Evolutionary conservation across 2,329 filamentous ascomycete genomes (phyloP).

Genomic region (Mycosphaerelloides madeirae): DNA sequence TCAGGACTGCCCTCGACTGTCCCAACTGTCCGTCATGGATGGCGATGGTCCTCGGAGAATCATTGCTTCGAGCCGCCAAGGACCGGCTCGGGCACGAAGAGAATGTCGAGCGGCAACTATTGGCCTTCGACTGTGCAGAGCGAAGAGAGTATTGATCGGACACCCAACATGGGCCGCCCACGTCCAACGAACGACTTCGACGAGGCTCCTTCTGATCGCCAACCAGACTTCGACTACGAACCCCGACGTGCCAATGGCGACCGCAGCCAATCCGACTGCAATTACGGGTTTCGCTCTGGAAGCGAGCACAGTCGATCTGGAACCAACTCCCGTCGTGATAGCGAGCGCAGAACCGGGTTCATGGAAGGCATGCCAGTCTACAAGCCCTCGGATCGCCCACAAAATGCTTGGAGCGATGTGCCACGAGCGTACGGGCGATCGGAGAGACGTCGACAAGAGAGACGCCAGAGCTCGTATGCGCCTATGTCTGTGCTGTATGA

Average conservation of each 20-base stretch:
- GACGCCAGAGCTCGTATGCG: too few species aligned
- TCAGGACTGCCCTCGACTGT: neutral
- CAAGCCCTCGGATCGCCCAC: neutral
- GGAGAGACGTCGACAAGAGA: too few species aligned
- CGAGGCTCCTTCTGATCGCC: neutral
- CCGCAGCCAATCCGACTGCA: neutral
- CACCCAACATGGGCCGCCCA: too few species aligned
- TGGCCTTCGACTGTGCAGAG: too few species aligned
- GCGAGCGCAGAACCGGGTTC: constrained; percentile 2
- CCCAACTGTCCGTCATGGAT: neutral
- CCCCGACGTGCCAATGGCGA: neutral
- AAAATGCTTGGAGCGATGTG: neutral
- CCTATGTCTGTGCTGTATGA: too few species aligned
- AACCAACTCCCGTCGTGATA: neutral
- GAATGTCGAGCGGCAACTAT: too few species aligned
- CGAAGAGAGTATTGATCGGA: too few species aligned
- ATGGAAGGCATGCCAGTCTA: constrained; percentile 3
- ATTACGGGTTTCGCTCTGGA: too few species aligned
- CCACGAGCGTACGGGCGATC: neutral
- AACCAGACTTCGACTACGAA: neutral
- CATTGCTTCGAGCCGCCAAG: neutral
- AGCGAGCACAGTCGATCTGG: too few species aligned
- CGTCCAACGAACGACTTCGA: neutral
- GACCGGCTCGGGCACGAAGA: neutral
- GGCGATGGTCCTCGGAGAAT: neutral